Evolutionary conservation across 352 stramenopile species (phyloP).

Genomic region (Phytophthora multivora): DNA sequence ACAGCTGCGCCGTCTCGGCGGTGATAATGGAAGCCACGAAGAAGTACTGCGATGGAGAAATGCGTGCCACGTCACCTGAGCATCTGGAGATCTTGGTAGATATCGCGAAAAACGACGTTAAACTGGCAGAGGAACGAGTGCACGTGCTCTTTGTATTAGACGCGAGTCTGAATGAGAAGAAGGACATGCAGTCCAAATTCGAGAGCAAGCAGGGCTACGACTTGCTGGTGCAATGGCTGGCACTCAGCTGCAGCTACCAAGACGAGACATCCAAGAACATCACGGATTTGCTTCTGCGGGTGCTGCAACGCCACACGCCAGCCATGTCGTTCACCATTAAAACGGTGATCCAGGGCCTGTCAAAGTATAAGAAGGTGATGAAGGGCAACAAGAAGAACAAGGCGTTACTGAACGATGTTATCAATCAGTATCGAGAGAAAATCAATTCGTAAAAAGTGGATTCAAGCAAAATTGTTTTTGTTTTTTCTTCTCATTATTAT

Average conservation of each 20-base stretch:
- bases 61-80: slow-evolving; percentile 37
- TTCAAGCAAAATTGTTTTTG: not conserved
- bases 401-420: slow-evolving; percentile 41
- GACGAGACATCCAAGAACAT: slow-evolving; percentile 59
- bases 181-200: slow-evolving; percentile 48
- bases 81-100: slow-evolving; percentile 51
- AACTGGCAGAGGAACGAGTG: slow-evolving; percentile 55
- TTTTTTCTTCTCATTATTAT: slow-evolving; percentile 20
- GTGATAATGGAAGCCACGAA: slow-evolving; percentile 38
- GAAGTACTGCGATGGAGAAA: slow-evolving; percentile 46
- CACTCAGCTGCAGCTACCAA: slow-evolving; percentile 42
- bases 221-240: slow-evolving; percentile 64
- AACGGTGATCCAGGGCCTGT: slow-evolving; percentile 36
- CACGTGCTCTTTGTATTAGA: slow-evolving; percentile 69
- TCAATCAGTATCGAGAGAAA: slow-evolving; percentile 42
- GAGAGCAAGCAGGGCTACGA: slow-evolving; percentile 65
- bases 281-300: slow-evolving; percentile 54
- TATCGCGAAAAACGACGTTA: slow-evolving; percentile 35
- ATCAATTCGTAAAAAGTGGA: slow-evolving; percentile 20
- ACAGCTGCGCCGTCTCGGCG: slow-evolving; percentile 52
- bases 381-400: slow-evolving; percentile 51
- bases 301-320: slow-evolving; percentile 60
- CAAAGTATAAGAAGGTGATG: slow-evolving; percentile 33
- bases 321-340: slow-evolving; percentile 53
- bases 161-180: slow-evolving; percentile 40